These are phyloP conservation scores for Alloascoidea africana DNA, from an alignment of 805 yeast genomes.

Conservation along the genomic window DNA sequence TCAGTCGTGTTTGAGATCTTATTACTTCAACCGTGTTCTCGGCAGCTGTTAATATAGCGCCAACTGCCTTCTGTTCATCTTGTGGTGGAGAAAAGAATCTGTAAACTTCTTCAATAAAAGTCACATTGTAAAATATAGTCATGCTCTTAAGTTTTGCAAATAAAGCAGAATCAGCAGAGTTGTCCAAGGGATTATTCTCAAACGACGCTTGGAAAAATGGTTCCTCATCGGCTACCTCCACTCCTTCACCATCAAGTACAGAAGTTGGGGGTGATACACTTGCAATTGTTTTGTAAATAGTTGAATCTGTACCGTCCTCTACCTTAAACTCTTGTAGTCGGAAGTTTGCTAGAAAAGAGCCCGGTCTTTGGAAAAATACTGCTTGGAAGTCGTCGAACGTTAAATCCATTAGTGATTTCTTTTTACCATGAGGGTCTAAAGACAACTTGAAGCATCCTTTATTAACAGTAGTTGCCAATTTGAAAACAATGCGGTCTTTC, in stretches of 20 bases:
- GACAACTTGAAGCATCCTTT: slow-evolving; percentile 65
- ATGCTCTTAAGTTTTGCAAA: slow-evolving; percentile 67
- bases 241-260: slow-evolving; percentile 9
- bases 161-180: slow-evolving; percentile 65
- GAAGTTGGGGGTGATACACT: slow-evolving; percentile 1
- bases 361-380: slow-evolving; percentile 61
- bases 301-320: slow-evolving; percentile 70
- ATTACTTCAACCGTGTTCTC: slow-evolving; percentile 88
- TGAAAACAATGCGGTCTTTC: slow-evolving; percentile 52
- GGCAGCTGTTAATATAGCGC: slow-evolving; percentile 86
- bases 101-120: slow-evolving; percentile 59
- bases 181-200: slow-evolving; percentile 80
- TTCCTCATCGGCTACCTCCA: slow-evolving; percentile 7
- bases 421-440: slow-evolving; percentile 19
- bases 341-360: slow-evolving; percentile 57
- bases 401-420: slow-evolving; percentile 24
- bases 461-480: slow-evolving; percentile 50
- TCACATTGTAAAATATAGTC: slow-evolving; percentile 82
- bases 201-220: slow-evolving; percentile 75
- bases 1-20: slow-evolving; percentile 79
- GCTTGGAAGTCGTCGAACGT: slow-evolving; percentile 79
- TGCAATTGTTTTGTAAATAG: slow-evolving; percentile 32
- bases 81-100: slow-evolving; percentile 79
- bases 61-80: slow-evolving; percentile 74
- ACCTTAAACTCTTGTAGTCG: slow-evolving; percentile 70